Evolutionary conservation across 2,329 filamentous ascomycete genomes (phyloP).

Genomic region (Cladosporium sp.): DNA sequence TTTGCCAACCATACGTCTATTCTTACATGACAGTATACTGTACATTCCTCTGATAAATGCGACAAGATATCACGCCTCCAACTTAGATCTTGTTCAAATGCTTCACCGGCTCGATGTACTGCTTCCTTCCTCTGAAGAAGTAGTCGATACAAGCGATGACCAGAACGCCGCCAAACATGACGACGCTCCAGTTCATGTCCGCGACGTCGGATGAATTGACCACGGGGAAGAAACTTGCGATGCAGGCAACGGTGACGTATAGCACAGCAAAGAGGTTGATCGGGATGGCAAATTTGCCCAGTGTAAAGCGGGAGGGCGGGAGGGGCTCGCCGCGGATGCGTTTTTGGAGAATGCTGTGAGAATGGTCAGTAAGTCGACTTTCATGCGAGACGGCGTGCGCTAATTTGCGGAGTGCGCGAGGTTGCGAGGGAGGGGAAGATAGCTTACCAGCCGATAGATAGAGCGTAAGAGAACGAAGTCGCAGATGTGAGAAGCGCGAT

Average conservation of each 20-base stretch:
- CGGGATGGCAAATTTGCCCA: conserved; percentile 26
- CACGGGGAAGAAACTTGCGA: conserved; percentile 33
- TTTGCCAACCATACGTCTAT: neutral
- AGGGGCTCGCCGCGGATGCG: conserved; percentile 26
- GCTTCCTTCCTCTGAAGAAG: conserved; percentile 9
- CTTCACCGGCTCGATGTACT: conserved; percentile 12
- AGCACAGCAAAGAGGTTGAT: conserved; percentile 29
- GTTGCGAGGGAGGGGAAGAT: too few species aligned
- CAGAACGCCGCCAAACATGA: conserved; percentile 33
- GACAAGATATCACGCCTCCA: neutral
- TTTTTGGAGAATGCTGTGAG: conserved; percentile 19
- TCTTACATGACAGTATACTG: neutral
- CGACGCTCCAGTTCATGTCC: conserved; percentile 33
- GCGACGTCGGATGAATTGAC: conserved; percentile 27
- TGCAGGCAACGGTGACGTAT: conserved; percentile 31
- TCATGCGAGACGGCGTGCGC: neutral
- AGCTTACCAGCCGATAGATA: conserved; percentile 38
- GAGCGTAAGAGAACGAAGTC: conserved; percentile 43
- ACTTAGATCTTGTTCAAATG: conserved; percentile 8
- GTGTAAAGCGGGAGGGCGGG: conserved; percentile 26
- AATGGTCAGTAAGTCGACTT: neutral
- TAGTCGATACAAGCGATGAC: conserved; percentile 30
- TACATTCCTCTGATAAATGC: neutral
- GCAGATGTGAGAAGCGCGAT: conserved; percentile 41
- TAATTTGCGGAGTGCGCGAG: neutral